These are phyloP conservation scores for Solanum hybrid DNA, from an alignment of 305 asterid genomes.

Conservation along the genomic window DNA sequence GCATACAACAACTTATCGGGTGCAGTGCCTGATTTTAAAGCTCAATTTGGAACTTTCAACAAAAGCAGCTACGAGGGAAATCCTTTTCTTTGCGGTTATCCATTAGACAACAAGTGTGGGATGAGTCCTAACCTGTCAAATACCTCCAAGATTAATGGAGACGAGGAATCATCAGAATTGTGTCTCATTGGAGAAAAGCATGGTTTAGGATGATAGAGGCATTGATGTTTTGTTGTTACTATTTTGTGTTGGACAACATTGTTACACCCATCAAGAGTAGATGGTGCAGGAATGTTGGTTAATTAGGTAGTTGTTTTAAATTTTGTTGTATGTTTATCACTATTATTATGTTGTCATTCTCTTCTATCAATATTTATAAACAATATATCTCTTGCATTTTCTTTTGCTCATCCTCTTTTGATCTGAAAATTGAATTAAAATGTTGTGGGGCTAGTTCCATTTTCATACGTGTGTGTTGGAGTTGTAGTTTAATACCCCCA, in stretches of 20 bases:
- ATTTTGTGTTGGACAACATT: background rate
- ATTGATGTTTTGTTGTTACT: background rate
- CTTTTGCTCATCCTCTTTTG: too few species aligned
- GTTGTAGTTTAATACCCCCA: too few species aligned
- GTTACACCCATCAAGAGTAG: background rate
- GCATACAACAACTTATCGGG: constrained; percentile 11
- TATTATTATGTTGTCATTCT: too few species aligned
- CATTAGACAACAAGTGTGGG: too few species aligned
- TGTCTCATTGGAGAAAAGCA: background rate
- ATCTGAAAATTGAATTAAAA: too few species aligned
- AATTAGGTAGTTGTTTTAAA: too few species aligned
- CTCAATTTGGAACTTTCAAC: background rate
- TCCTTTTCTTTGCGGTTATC: too few species aligned
- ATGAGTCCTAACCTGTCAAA: background rate
- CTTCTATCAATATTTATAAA: too few species aligned
- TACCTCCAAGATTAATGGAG: background rate
- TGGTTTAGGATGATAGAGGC: background rate
- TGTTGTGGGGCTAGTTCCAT: too few species aligned
- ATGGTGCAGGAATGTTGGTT: background rate
- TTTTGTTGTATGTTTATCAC: too few species aligned
- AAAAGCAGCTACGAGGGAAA: background rate
- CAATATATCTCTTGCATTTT: too few species aligned
- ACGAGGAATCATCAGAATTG: background rate
- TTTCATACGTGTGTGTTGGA: too few species aligned
- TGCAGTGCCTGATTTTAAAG: background rate